phyloP scores from a whole-genome alignment of 257 asterid genomes.

The Solanum stenotomum region DNA sequence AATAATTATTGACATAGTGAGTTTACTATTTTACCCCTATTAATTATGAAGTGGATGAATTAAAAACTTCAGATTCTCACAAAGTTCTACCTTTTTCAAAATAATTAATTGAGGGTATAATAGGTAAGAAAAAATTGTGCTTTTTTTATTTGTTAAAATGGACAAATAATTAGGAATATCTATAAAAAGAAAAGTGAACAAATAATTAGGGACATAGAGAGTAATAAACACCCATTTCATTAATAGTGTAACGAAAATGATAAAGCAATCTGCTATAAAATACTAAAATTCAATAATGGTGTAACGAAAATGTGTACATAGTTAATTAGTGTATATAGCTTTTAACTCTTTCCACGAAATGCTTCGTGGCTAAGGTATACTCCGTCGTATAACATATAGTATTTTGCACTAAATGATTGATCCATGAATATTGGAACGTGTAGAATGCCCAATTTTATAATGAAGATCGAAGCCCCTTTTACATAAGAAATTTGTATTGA shows the following conservation, averaged over 20 bases:
- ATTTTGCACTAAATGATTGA: background rate
- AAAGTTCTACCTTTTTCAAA: too few relatives aligned
- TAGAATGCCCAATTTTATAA: background rate
- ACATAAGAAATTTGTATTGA: background rate
- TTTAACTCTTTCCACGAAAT: background rate
- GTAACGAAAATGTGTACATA: background rate
- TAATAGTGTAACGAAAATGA: background rate
- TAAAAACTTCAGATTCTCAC: too few relatives aligned
- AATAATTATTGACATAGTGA: too few relatives aligned
- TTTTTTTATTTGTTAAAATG: too few relatives aligned
- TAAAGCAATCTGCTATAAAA: background rate
- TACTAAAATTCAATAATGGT: background rate
- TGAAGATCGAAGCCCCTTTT: background rate
- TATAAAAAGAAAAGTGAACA: too few relatives aligned
- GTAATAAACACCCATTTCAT: background rate
- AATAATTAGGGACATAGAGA: too few relatives aligned
- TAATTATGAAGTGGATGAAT: too few relatives aligned
- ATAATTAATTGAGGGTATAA: too few relatives aligned
- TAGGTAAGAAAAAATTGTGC: too few relatives aligned
- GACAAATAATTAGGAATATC: too few relatives aligned
- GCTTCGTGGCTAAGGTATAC: background rate
- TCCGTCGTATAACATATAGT: background rate
- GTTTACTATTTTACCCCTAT: too few relatives aligned
- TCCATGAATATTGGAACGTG: background rate
- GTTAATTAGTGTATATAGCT: background rate